Conservation (phyloP, 768 basidiomycete species). For the Leccinellum luteum region DNA sequence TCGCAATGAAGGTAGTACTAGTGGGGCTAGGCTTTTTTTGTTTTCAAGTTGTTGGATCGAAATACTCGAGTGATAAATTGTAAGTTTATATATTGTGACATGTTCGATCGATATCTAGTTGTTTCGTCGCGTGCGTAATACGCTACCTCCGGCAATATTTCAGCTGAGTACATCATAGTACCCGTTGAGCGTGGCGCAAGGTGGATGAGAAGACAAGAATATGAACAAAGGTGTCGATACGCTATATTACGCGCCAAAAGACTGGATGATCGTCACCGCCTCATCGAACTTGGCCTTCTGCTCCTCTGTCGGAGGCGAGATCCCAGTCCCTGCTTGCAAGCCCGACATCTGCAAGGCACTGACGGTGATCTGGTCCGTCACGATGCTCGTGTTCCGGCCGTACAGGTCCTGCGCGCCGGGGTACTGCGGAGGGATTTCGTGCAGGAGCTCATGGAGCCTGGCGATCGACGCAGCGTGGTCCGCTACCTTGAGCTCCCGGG, state of each 20-base stretch:
- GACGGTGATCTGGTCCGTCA: constrained; percentile 13
- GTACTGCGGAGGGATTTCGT: constrained; percentile 32
- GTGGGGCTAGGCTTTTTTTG: background rate
- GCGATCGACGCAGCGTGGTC: constrained; percentile 5
- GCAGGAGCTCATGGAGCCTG: constrained; percentile 60
- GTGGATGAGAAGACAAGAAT: background rate
- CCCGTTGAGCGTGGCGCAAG: background rate
- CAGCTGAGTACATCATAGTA: background rate
- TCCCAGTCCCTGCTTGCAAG: constrained; percentile 50
- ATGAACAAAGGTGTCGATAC: background rate
- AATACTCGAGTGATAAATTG: background rate
- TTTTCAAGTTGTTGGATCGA: background rate
- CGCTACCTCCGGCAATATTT: background rate
- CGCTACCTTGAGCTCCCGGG: constrained; percentile 44
- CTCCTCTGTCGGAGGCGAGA: constrained; percentile 50
- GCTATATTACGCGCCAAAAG: constrained; percentile 14
- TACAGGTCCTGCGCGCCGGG: constrained; percentile 73
- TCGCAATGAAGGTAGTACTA: background rate
- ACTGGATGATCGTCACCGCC: constrained; percentile 65
- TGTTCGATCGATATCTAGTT: background rate
- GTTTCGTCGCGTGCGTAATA: background rate
- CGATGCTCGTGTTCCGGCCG: constrained; percentile 63
- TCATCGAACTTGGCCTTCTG: constrained; percentile 66
- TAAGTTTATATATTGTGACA: background rate
- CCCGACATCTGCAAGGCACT: constrained; percentile 36